Percentiles rank a stretch among this genome's conserved stretches.
Evolutionary conservation across 2,329 filamentous ascomycete species (phyloP).

Genomic region (Colletotrichum chlorophyti): DNA sequence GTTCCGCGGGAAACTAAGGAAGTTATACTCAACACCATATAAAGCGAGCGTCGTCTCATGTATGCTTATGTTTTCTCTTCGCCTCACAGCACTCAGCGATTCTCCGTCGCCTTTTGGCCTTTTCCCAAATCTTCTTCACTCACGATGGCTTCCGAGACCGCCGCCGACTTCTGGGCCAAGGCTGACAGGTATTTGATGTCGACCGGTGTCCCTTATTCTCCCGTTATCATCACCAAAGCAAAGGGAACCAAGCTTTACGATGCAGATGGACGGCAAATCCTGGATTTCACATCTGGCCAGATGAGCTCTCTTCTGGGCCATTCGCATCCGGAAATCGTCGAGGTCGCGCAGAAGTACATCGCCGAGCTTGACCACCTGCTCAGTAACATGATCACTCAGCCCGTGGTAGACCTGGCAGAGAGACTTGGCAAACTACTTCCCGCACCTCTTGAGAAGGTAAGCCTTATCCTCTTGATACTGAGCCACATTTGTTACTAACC

Average conservation of each 20-base stretch:
- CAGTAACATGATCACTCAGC: constrained; percentile 61
- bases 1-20: too few relatives aligned
- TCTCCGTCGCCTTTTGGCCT: too few relatives aligned
- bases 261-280: constrained; percentile 48
- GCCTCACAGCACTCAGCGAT: too few relatives aligned
- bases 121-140: neutral
- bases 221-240: constrained; percentile 50
- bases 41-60: too few relatives aligned
- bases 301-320: constrained; percentile 66
- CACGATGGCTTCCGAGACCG: constrained; percentile 24
- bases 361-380: constrained; percentile 62
- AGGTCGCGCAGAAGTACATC: constrained; percentile 53
- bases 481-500: neutral
- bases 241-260: constrained; percentile 54
- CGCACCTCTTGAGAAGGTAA: constrained; percentile 49
- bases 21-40: too few relatives aligned
- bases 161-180: constrained; percentile 39
- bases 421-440: constrained; percentile 55
- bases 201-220: constrained; percentile 48
- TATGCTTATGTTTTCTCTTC: too few relatives aligned
- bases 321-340: constrained; percentile 62
- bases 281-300: constrained; percentile 67
- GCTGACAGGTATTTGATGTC: constrained; percentile 48
- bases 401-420: constrained; percentile 60
- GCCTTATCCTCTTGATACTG: neutral